phyloP scores from a whole-genome alignment of 345 rosid species.

The Viola odorata region DNA sequence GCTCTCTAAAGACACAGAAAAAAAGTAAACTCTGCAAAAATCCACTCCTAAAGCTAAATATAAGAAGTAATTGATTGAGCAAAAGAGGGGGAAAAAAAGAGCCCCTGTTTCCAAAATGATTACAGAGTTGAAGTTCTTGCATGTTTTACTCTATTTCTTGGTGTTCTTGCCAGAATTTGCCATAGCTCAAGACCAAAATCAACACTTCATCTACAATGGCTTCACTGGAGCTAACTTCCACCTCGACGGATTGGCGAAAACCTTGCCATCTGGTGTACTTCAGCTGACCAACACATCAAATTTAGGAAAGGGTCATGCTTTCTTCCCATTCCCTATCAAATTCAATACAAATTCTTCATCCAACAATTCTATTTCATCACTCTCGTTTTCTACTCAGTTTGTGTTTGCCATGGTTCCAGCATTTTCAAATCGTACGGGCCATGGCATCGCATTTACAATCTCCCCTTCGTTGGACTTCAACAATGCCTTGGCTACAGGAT shows the following conservation, averaged over 20 bases:
- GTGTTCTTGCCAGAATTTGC: neutral
- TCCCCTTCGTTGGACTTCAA: slow-evolving; percentile 11
- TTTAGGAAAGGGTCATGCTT: slow-evolving; percentile 34
- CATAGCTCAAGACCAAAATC: slow-evolving; percentile 19
- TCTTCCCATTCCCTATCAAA: slow-evolving; percentile 25
- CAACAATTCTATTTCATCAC: neutral
- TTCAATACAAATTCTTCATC: slow-evolving; percentile 15
- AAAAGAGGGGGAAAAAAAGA: neutral
- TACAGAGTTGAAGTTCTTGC: neutral
- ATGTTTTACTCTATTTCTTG: neutral
- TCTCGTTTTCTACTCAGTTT: slow-evolving; percentile 16
- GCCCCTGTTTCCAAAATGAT: neutral
- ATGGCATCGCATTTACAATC: slow-evolving; percentile 18
- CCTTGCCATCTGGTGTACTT: slow-evolving; percentile 35
- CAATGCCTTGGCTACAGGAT: neutral
- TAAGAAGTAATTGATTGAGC: no score
- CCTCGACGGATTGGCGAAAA: slow-evolving; percentile 24
- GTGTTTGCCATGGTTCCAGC: slow-evolving; percentile 12
- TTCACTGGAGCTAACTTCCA: slow-evolving; percentile 28
- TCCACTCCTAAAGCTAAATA: no score
- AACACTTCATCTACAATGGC: slow-evolving; percentile 37
- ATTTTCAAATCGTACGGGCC: neutral
- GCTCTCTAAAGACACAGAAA: no score
- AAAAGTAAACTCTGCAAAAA: no score
- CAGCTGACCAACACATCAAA: slow-evolving; percentile 39